Base-by-base conservation (phyloP, 345 rosid genomes). In the Noccaea bulbosa region DNA sequence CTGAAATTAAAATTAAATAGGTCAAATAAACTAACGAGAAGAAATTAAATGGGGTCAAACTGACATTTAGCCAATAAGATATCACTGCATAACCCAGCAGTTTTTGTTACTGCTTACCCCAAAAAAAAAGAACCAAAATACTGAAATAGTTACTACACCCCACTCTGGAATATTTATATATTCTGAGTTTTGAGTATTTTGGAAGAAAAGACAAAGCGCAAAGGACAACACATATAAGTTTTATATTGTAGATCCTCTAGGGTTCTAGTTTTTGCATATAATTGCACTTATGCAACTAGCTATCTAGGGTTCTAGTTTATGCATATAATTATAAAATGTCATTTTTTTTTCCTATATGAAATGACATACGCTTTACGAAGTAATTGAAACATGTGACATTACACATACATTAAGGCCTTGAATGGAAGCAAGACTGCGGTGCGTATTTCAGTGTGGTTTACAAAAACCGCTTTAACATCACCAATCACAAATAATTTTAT, bases 41-140 rank as follows among this genome's bases (percentile, higher is more conserved):
- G 4, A 46, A 73, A 50, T n/a, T 67, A 47, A 65, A 59, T 74
- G 55, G 55, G 24, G 78, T 74, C 78, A 67, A 74, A 53, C 78
- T 75, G 78, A 61, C 74, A 62, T 62, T 68, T 45, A 27, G 41
- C 65, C 69, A 69, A 62, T 68, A 16, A 75, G 58, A 62, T 54
- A 69, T 22, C 65, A 75, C 74, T 61, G 65, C 64, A 52, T 43
- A 53, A 38, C 55, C 69, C 74, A 74, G 12, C 74, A 68, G 69
- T 53, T 52, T 40, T 16, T 68, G 49, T 12, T 60, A 61, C 74
- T 67, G 53, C 57, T 67, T 67, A 51, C 63, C 63, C 30, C 11
- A 45, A 56, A 34, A 1, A 34, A 22, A 48, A 27, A 20, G 22
- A 20, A 8, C 7, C n/a, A 63, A 72, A 38, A 6, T 37, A 48